phyloP scores from a whole-genome alignment of 2,329 filamentous ascomycete genomes.

The Aspergillus sergii region DNA sequence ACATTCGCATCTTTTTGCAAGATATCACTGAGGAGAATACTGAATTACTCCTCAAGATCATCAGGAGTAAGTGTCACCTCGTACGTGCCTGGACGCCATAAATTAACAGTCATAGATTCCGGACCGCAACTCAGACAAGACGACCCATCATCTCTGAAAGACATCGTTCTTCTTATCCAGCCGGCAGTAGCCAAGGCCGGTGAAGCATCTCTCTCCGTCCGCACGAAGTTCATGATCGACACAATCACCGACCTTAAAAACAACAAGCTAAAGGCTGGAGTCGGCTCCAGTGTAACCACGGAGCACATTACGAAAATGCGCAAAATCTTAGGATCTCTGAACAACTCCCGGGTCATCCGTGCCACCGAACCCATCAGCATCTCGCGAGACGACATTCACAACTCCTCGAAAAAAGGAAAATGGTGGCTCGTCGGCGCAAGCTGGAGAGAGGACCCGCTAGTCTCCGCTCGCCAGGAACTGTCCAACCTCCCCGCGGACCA shows the following conservation, averaged over 20 bases:
- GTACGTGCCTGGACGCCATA: background rate
- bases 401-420: conserved; percentile 84
- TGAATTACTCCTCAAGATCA: conserved; percentile 81
- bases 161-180: conserved; percentile 80
- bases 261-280: conserved; percentile 79
- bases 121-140: conserved; percentile 85
- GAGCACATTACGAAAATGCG: conserved; percentile 88
- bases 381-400: conserved; percentile 76
- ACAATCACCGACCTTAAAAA: conserved; percentile 94
- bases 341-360: conserved; percentile 63
- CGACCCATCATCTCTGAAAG: conserved; percentile 83
- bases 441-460: conserved; percentile 60
- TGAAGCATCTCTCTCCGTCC: conserved; percentile 73
- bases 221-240: conserved; percentile 97
- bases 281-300: conserved; percentile 70
- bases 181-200: conserved; percentile 69
- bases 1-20: conserved; percentile 75
- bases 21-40: conserved; percentile 83
- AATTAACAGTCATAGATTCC: conserved; percentile 51
- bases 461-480: conserved; percentile 38
- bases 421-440: conserved; percentile 99
- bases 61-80: conserved; percentile 59
- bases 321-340: conserved; percentile 80
- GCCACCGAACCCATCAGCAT: conserved; percentile 81
- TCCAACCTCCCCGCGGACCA: conserved; percentile 17